Conservation (phyloP, 2,329 filamentous ascomycete genomes). For the Fusarium odoratissimum region DNA sequence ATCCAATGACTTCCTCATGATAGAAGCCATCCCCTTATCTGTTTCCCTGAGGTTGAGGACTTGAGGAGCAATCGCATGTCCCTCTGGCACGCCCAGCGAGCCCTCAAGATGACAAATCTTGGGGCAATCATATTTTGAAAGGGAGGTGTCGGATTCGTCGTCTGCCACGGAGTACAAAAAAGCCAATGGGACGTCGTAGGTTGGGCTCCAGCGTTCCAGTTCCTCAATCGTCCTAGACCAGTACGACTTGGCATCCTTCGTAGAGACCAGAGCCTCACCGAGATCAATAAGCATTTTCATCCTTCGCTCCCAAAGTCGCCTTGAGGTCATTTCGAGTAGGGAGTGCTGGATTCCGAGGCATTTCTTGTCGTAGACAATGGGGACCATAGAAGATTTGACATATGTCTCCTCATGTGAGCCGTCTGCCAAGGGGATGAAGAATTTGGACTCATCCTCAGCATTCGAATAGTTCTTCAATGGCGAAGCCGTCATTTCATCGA, state of each 20-base stretch:
- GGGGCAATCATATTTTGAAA: conserved; percentile 47
- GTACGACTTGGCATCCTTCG: conserved; percentile 59
- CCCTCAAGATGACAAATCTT: conserved; percentile 58
- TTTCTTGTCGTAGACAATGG: conserved; percentile 56
- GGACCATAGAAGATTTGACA: conserved; percentile 60
- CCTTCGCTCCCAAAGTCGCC: conserved; percentile 60
- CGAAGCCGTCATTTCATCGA: conserved; percentile 48
- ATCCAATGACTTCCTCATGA: conserved; percentile 55
- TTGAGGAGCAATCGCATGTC: conserved; percentile 56
- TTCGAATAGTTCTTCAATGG: conserved; percentile 49
- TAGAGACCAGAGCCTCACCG: conserved; percentile 57
- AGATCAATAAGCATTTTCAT: conserved; percentile 62
- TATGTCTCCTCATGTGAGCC: conserved; percentile 60
- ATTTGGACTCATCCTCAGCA: conserved; percentile 58
- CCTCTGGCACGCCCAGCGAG: conserved; percentile 58
- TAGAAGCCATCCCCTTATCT: conserved; percentile 53
- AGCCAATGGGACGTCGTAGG: conserved; percentile 63
- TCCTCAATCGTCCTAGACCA: conserved; percentile 60
- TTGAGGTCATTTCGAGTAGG: conserved; percentile 59
- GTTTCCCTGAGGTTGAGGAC: conserved; percentile 52
- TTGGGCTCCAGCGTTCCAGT: conserved; percentile 56
- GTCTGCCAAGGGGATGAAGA: conserved; percentile 58
- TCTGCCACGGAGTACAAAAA: conserved; percentile 63
- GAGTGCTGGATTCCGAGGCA: conserved; percentile 61
- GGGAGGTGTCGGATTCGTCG: conserved; percentile 43